Base-by-base conservation (phyloP, 768 basidiomycete genomes). In the Suillus sp. region DNA sequence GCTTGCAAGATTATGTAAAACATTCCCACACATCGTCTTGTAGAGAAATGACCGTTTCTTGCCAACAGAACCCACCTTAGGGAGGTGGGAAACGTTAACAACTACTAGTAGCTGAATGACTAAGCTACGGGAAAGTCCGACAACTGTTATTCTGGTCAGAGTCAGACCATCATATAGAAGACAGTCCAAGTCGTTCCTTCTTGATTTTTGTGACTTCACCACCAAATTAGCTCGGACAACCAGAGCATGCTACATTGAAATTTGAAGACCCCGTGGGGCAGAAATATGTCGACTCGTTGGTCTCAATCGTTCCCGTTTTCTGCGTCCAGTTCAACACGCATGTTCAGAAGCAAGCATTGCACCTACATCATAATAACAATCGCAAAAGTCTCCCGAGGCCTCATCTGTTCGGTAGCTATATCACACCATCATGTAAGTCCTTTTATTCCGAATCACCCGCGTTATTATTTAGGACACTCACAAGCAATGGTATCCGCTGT, bases 331-430 rank as follows among this genome's bases (percentile, higher is more conserved):
- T 37, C 20, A 51, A 18, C 47, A 16, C 14, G 14, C 14, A 50
- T 4, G 2, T 18, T 4, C 35, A 37, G 22, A 25, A 18, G 8
- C 8, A 25, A 37, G 22, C 22, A 16, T 37, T 10, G 22, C 22
- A 56, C 54, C 35, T 16, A 56, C 55, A 56, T 56, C 25, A 16
- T 56, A 56, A 37, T 56, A 56, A 38, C 55, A 56, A 22, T 56
- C 9, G 35, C 55, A 56, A 14, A 56, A 56, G 16, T 37, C 35
- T 37, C 55, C 55, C 16, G 14, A 1, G 35, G 35, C 0, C 16
- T 56, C 35, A 38, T 18, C 4, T 35, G 22, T 9, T 56, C 55
- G 37, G 22, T 56, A 56, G 18, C 55, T 56, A 25, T 18, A 18
- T 37, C 14, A 10, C 14, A 13, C n/a, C 54, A 35, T 14, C 34